Conservation (phyloP, 192 early-diverging fungal genomes). For the Powellomyces hirtus region DNA sequence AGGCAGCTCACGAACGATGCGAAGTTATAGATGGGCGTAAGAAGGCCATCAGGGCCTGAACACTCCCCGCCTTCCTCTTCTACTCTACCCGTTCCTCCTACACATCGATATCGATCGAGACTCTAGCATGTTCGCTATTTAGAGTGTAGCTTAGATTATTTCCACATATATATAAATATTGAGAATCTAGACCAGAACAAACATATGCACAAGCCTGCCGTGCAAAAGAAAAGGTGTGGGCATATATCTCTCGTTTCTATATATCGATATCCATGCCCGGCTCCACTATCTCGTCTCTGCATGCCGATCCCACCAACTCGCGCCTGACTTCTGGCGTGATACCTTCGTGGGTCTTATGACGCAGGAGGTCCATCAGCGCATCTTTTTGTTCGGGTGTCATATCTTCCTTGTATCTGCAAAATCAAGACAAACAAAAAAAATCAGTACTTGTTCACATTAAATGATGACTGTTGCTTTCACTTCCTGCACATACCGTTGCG, state of each 20-base stretch:
- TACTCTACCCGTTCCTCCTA: too few relatives aligned
- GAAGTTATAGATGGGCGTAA: too few relatives aligned
- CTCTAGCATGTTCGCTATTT: too few relatives aligned
- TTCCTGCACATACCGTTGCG: conserved; percentile 57
- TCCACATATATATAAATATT: too few relatives aligned
- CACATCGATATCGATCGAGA: too few relatives aligned
- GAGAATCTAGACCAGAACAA: too few relatives aligned
- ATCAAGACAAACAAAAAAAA: neutral
- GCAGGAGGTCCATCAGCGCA: conserved; percentile 77
- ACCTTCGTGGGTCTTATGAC: conserved; percentile 71
- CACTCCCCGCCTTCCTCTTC: too few relatives aligned
- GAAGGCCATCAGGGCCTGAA: too few relatives aligned
- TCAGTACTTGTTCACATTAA: neutral
- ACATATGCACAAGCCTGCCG: too few relatives aligned
- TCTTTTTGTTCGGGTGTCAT: conserved; percentile 94
- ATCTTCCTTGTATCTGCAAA: conserved; percentile 85
- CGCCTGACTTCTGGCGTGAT: conserved; percentile 94
- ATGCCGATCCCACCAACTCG: conserved; percentile 57
- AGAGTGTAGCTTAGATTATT: too few relatives aligned
- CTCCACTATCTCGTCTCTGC: conserved; percentile 24
- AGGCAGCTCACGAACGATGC: neutral
- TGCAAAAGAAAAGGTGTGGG: too few relatives aligned
- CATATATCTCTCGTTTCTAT: too few relatives aligned
- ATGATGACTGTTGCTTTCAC: neutral
- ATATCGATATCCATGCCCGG: conserved; percentile 10